These are phyloP conservation scores for Camelina neglecta DNA, from an alignment of 345 rosid genomes.

Conservation along the genomic window DNA sequence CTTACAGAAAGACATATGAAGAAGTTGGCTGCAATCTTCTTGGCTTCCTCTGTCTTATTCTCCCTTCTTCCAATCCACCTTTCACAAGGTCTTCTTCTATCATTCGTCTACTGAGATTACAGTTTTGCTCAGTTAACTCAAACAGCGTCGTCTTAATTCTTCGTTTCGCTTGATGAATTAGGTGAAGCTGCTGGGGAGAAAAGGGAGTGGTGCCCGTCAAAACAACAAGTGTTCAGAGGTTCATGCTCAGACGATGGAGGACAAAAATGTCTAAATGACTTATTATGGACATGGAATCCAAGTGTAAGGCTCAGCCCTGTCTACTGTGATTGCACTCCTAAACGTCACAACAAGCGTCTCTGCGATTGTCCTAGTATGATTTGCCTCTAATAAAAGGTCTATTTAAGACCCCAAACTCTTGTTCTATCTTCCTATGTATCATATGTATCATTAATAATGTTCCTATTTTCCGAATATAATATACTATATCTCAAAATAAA, in stretches of 20 bases:
- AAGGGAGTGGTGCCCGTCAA: slow-evolving; percentile 32
- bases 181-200: slow-evolving; percentile 26
- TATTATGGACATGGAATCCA: slow-evolving; percentile 32
- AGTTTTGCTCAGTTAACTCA: background rate
- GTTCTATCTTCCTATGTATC: slow-evolving; percentile 24
- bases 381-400: slow-evolving; percentile 19
- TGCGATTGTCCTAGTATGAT: slow-evolving; percentile 32
- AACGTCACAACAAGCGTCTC: slow-evolving; percentile 17
- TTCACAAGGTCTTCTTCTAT: slow-evolving; percentile 35
- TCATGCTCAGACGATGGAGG: slow-evolving; percentile 33
- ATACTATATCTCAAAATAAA: slow-evolving; percentile 3
- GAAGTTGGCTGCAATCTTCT: slow-evolving; percentile 37
- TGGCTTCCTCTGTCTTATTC: slow-evolving; percentile 34
- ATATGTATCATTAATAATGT: slow-evolving; percentile 16
- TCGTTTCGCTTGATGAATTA: slow-evolving; percentile 13
- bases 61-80: slow-evolving; percentile 28
- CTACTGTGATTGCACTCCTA: slow-evolving; percentile 32
- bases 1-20: slow-evolving; percentile 27
- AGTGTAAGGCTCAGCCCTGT: slow-evolving; percentile 27
- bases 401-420: background rate
- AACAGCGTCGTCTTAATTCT: background rate
- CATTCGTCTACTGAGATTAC: background rate
- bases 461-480: slow-evolving; percentile 1
- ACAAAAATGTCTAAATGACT: slow-evolving; percentile 34
- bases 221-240: slow-evolving; percentile 30